phyloP scores from a whole-genome alignment of 495 filamentous ascomycete genomes.

The Hypoxylon subgilvum region DNA sequence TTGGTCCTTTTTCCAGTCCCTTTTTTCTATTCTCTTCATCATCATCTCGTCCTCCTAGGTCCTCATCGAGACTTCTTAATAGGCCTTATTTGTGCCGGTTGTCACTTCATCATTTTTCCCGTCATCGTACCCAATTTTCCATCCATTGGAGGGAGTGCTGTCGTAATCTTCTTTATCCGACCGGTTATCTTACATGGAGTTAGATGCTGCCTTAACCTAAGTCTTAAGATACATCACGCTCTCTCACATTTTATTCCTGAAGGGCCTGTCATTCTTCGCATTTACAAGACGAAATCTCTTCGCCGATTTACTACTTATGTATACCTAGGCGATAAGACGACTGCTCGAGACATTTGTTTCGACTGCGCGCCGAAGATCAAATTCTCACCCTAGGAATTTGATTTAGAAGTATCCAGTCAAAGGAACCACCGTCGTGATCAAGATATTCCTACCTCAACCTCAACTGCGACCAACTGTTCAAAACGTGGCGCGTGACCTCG shows the following conservation, averaged over 20 bases:
- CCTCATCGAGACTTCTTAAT: no score
- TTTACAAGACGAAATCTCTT: no score
- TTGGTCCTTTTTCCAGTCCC: conserved; percentile 24
- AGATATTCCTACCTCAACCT: neutral
- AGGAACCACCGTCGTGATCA: neutral
- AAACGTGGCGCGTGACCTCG: neutral
- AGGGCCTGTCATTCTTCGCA: no score
- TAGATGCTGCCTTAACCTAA: no score
- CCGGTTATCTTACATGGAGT: conserved; percentile 34
- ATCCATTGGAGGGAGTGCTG: neutral
- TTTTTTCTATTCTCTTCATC: conserved; percentile 1
- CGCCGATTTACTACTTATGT: no score
- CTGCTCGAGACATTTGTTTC: neutral
- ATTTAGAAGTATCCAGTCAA: conserved; percentile 7
- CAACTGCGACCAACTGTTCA: neutral
- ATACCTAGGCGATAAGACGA: no score
- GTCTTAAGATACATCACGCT: no score
- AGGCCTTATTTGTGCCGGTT: neutral
- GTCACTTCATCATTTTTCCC: neutral
- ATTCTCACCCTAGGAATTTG: conserved; percentile 21
- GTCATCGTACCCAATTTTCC: neutral
- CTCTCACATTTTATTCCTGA: neutral
- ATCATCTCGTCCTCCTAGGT: neutral
- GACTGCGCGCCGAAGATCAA: conserved; percentile 13
- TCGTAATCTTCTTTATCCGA: conserved; percentile 37